Evolutionary conservation across 2,329 filamentous ascomycete genomes (phyloP), one percentile per base, ranked within the genome.

Genomic region (Tolypocladium cylindrosporum): DNA sequence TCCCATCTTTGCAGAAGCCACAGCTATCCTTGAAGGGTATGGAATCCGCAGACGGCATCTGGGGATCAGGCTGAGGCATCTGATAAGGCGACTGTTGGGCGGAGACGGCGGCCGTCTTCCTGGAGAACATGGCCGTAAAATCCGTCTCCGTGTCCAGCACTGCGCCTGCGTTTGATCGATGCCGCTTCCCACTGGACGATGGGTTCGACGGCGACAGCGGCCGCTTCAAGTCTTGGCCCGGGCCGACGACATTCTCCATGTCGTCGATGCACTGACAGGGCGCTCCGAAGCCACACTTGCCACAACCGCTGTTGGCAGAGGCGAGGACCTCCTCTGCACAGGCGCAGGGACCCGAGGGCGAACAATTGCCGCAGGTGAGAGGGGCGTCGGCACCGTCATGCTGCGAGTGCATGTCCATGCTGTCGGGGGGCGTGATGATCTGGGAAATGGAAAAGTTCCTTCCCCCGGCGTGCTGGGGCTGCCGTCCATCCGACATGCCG

Each of bases 1-100:
- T 91, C 5, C 88, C 89, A 60, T 92, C 88, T 61, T 87, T 84
- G 72, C 90, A 94, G 74, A 94, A 94, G 8, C 90, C 90, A 69
- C 90, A 94, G 24, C 83, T 81, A 65, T 93, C 89, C 61, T 83
- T 80, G 6, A 81, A 77, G 13, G 77, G 74, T 48, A 80, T 71
- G 21, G 66, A 59, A 43, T 68, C 69, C 45, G 69, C 59, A 2
- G 74, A 67, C 21, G 75, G 69, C 11, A 72, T 62, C 54, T 73
- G 75, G 36, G 50, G 54, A 5, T 54, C 57, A 4, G 56, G 48
- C 24, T 53, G 41, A 3, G 58, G 43, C 39, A 57, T 37, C 27
- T 58, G 55, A 53, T 59, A 59, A 4, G 48, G 36, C 4, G 62
- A 55, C 21, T 41, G 55, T 19, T 55, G 54, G 8, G 52, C 42